phyloP scores from a whole-genome alignment of 2,329 filamentous ascomycete genomes.

The Diaporthe sp. region DNA sequence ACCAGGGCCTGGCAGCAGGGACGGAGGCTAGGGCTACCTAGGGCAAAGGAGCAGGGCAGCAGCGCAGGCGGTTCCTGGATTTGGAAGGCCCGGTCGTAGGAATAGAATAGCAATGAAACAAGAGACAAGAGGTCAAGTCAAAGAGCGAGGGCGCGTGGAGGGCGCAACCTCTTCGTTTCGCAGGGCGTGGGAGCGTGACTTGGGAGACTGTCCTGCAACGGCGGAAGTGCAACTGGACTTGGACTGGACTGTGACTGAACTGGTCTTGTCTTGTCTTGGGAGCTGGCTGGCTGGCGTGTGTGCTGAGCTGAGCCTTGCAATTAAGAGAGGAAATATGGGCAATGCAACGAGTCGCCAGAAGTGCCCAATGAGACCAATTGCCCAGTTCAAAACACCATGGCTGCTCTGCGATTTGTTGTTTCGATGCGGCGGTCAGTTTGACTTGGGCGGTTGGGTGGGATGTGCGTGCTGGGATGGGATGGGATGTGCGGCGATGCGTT shows the following conservation, averaged over 20 bases:
- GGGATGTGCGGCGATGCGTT: constrained; percentile 31
- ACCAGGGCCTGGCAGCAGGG: constrained; percentile 2
- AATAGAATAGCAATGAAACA: constrained; percentile 29
- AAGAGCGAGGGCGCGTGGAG: constrained; percentile 20
- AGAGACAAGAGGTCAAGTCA: constrained; percentile 25
- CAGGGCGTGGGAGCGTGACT: constrained; percentile 15
- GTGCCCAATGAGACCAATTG: constrained; percentile 51
- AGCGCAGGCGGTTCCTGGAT: constrained; percentile 17
- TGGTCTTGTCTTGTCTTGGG: constrained; percentile 9
- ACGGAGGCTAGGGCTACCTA: constrained; percentile 2
- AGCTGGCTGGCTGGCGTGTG: neutral
- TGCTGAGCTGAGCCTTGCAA: constrained; percentile 33
- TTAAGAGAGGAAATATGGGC: constrained; percentile 31
- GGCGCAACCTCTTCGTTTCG: constrained; percentile 3
- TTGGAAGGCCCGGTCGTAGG: constrained; percentile 4
- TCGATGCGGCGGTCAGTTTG: constrained; percentile 44
- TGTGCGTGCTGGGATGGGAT: constrained; percentile 33
- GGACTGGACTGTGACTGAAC: constrained; percentile 4
- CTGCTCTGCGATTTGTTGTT: constrained; percentile 56
- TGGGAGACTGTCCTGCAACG: constrained; percentile 6
- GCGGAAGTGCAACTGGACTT: constrained; percentile 8
- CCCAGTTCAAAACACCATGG: constrained; percentile 59
- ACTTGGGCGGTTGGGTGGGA: constrained; percentile 38
- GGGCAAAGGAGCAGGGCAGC: constrained; percentile 8
- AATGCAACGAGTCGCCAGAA: constrained; percentile 38